Conservation (phyloP, 1,284 basidiomycete genomes). For the Melampsora americana region DNA sequence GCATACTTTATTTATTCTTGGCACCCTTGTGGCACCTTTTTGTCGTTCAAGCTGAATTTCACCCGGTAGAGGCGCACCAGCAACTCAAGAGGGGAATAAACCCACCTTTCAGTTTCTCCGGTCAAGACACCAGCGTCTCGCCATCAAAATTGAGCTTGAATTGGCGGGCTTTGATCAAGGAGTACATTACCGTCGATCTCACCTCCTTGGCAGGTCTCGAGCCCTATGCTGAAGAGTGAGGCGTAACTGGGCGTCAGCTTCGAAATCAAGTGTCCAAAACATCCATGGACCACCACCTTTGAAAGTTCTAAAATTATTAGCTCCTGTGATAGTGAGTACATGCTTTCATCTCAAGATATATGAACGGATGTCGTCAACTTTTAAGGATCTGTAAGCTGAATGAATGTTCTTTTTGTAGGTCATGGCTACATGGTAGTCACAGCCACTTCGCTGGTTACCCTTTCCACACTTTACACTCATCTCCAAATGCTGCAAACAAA, state of each 20-base stretch:
- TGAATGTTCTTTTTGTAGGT: background rate
- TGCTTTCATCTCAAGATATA: background rate
- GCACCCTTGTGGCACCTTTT: background rate
- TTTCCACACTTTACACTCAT: background rate
- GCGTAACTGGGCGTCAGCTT: background rate
- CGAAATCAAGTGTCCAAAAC: background rate
- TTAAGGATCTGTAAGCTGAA: too few relatives aligned
- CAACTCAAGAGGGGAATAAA: background rate
- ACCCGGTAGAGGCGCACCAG: background rate
- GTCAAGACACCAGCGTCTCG: background rate
- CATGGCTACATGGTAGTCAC: constrained; percentile 5
- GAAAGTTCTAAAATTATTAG: too few relatives aligned
- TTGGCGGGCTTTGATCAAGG: background rate
- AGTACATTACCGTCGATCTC: background rate
- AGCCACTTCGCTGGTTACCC: background rate
- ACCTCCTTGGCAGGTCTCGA: background rate
- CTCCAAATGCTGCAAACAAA: background rate
- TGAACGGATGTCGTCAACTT: too few relatives aligned
- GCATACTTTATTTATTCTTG: background rate
- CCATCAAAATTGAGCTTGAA: background rate
- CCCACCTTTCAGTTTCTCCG: background rate
- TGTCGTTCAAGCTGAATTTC: background rate
- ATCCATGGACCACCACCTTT: background rate
- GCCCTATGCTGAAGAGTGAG: background rate
- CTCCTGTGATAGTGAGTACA: background rate